These are phyloP conservation scores for Salvia rosmarinus DNA, from an alignment of 257 asterid species.

Conservation along the genomic window DNA sequence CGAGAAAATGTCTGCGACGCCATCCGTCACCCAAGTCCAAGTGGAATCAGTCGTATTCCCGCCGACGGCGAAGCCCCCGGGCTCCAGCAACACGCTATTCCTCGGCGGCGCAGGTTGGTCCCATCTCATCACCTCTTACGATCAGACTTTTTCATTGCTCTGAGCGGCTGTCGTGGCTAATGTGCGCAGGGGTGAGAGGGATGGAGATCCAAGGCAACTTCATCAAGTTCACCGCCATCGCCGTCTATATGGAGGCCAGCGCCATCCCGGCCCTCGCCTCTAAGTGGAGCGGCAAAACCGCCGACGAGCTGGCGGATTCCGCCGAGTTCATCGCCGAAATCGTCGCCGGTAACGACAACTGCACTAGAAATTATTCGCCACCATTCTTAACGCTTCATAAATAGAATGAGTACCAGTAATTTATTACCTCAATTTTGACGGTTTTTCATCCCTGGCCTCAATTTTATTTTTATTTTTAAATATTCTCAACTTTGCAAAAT, in stretches of 20 bases:
- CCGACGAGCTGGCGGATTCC: conserved; percentile 62
- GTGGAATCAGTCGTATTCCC: conserved; percentile 66
- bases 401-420: too few relatives aligned
- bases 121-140: not conserved
- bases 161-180: conserved; percentile 25
- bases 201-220: conserved; percentile 67
- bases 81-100: conserved; percentile 52
- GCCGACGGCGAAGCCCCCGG: conserved; percentile 65
- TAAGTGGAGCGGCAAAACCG: conserved; percentile 80
- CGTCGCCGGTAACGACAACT: conserved; percentile 49
- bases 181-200: conserved; percentile 72
- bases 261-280: conserved; percentile 62
- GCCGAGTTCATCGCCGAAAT: conserved; percentile 72
- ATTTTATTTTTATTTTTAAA: too few relatives aligned
- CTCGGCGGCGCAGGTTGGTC: conserved; percentile 91
- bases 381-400: too few relatives aligned
- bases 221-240: conserved; percentile 82
- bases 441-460: too few relatives aligned
- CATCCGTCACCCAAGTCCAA: conserved; percentile 47
- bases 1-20: conserved; percentile 27
- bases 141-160: not conserved
- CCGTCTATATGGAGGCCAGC: conserved; percentile 64
- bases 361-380: too few relatives aligned
- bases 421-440: too few relatives aligned
- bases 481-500: too few relatives aligned